Evolutionary conservation across 495 filamentous ascomycete genomes (phyloP), one percentile per base, ranked within the genome.

Genomic region (Neurospora terricola): DNA sequence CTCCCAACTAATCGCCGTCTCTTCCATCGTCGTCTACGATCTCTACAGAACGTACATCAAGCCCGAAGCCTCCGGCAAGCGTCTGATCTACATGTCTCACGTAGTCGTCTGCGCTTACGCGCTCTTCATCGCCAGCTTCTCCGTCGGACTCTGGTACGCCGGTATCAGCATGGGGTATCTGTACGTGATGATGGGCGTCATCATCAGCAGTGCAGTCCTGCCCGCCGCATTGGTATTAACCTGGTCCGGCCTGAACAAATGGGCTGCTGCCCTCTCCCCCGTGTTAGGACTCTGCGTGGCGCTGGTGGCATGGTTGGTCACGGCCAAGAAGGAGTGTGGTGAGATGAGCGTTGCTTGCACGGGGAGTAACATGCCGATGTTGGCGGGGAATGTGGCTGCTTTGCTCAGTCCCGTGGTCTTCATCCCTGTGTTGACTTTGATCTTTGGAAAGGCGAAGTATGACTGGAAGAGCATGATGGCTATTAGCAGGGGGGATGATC

Each of bases 21-120:
- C 92, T 27, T 94, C 91, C 37, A 97, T 98, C 81, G 91, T 91
- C 82, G 97, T 94, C 45, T 98, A 97, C 78, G 95, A 98, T 80
- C 88, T 97, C 71, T 96, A 94, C 82, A 90, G 93, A 70, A 88
- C 87, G 11, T 90, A 90, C 77, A 80, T 90, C 80, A 88, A 90
- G 70, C 88, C 87, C 2, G 75, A 84, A 4, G 88, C 91, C 45
- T 89, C 88, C 76, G 94, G 94, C 43, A 91, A 89, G 81, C 88
- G 86, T 38, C 88, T 98, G 6, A 96, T 98, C 70, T 94, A 91
- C 83, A 92, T 94, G 85, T 92, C 91, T 36, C 95, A 98, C 78
- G 77, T 86, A 70, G 88, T 90, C 74, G 94, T 96, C 71, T 80
- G 94, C 36, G 83, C 84, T 12, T 98, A 93, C 77, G 92, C 92